Evolutionary conservation across 495 filamentous ascomycete species (phyloP).

Genomic region (Amniculicola lignicola): DNA sequence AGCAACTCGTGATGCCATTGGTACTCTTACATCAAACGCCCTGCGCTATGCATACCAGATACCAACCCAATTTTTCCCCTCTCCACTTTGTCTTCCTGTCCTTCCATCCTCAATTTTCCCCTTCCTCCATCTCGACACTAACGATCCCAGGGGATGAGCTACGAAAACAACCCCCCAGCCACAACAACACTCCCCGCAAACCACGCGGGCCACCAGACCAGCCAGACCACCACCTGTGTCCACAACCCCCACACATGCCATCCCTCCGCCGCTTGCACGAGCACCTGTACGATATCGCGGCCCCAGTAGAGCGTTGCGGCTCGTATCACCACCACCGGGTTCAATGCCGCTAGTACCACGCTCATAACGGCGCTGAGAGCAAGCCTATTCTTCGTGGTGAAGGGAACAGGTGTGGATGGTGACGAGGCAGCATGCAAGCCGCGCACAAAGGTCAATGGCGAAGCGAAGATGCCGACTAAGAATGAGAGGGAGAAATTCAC

Average conservation of each 20-base stretch:
- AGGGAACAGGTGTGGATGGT: background rate
- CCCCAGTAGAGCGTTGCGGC: slow-evolving; percentile 48
- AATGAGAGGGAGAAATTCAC: slow-evolving; percentile 94
- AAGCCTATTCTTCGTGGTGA: background rate
- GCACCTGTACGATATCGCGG: slow-evolving; percentile 51
- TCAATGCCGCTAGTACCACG: slow-evolving; percentile 50
- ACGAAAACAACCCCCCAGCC: slow-evolving; percentile 27
- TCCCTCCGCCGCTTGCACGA: slow-evolving; percentile 77
- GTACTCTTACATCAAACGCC: no score
- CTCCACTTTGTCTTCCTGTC: background rate
- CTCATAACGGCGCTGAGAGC: background rate
- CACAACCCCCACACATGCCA: slow-evolving; percentile 92
- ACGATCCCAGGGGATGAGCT: no score
- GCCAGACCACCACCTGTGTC: slow-evolving; percentile 88
- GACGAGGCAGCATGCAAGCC: background rate
- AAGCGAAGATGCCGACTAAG: slow-evolving; percentile 72
- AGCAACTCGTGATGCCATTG: no score
- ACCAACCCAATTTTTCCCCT: background rate
- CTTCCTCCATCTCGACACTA: no score
- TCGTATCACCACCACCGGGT: slow-evolving; percentile 62
- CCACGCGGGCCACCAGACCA: slow-evolving; percentile 99
- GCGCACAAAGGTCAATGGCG: slow-evolving; percentile 70
- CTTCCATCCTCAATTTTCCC: no score
- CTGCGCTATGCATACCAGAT: no score
- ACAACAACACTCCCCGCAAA: slow-evolving; percentile 59